Base-by-base conservation (phyloP, 768 basidiomycete species). In the Suillus sp. region DNA sequence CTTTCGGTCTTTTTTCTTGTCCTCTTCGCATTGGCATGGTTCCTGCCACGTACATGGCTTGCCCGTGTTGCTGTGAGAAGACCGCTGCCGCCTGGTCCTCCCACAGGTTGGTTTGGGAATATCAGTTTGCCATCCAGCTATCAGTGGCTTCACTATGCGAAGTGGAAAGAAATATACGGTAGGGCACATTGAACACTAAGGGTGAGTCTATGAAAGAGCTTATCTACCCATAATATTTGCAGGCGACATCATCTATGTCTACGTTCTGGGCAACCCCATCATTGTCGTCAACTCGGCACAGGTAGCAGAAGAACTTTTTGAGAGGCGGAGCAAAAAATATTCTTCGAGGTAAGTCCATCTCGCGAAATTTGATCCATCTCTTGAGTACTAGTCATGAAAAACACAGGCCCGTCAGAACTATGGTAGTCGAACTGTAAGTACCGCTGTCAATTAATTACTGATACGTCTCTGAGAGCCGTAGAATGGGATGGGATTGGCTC, bases 181-280 rank as follows among this genome's bases (percentile, higher is more conserved):
- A 67, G 10, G 59, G 42, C 27, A 48, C 35, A 25, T 32, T 30
- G 16, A 8, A 27, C 20, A 32, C 22, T 30, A 7, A 14, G 34
- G 3, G 25, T 35, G 18, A 54, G 25, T 58, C 55, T 8, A 38
- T 47, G 35, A 13, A 30, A 65, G 18, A 57, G n/a, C 37, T 40
- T 27, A 56, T 37, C 35, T 25, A 25, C 4, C 20, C 34, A 34
- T 54, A 27, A 47, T 61, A 30, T 62, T 62, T 40, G 22, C 55
- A 82, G 82, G 83, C n/a, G 82, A 84, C 65, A 63, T 83, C 32
- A 77, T 83, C 30, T 81, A 81, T 63, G 70, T 84, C 43, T 71
- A 73, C 42, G 67, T 81, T 30, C 75, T 81, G 55, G 80, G 81
- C 22, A 81, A 82, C 64, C 80, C 81, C 16, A 73, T 85, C 56